Conservation (phyloP, 805 yeast species). For the Saccharomycopsis lassenensis region DNA sequence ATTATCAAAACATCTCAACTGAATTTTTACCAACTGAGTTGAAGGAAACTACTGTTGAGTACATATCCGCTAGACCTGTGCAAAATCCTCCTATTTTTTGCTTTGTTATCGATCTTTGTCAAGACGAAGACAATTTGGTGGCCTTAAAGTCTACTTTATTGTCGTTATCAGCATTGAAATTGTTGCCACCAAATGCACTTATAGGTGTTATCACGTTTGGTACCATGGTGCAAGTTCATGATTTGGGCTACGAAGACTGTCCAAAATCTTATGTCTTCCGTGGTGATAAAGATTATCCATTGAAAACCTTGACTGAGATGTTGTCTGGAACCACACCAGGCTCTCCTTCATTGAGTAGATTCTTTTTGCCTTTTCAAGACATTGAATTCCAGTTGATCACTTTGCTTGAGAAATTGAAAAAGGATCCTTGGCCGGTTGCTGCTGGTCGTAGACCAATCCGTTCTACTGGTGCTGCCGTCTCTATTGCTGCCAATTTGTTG, state of each 20-base stretch:
- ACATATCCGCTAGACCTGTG: constrained; percentile 70
- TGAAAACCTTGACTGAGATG: constrained; percentile 46
- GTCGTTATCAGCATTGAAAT: constrained; percentile 50
- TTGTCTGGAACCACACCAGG: constrained; percentile 45
- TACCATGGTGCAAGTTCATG: constrained; percentile 84
- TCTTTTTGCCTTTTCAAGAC: constrained; percentile 61
- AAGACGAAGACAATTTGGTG: constrained; percentile 76
- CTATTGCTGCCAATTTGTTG: constrained; percentile 70
- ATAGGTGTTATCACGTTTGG: constrained; percentile 85
- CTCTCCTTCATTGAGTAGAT: constrained; percentile 33
- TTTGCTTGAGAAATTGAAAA: constrained; percentile 63
- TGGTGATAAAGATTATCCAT: constrained; percentile 73
- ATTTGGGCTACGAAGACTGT: constrained; percentile 56
- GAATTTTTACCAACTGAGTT: constrained; percentile 78
- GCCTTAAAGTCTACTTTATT: constrained; percentile 75
- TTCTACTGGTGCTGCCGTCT: constrained; percentile 87
- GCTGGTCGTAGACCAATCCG: constrained; percentile 78
- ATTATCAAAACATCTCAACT: constrained; percentile 64
- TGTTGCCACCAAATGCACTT: constrained; percentile 81
- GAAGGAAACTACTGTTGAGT: constrained; percentile 70
- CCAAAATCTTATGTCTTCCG: constrained; percentile 74
- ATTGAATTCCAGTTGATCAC: constrained; percentile 78
- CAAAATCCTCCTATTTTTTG: constrained; percentile 78
- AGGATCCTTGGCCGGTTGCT: constrained; percentile 84
- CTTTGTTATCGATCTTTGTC: constrained; percentile 81